Base-by-base conservation (phyloP, 1,284 basidiomycete genomes). In the Cryptococcus sp. region DNA sequence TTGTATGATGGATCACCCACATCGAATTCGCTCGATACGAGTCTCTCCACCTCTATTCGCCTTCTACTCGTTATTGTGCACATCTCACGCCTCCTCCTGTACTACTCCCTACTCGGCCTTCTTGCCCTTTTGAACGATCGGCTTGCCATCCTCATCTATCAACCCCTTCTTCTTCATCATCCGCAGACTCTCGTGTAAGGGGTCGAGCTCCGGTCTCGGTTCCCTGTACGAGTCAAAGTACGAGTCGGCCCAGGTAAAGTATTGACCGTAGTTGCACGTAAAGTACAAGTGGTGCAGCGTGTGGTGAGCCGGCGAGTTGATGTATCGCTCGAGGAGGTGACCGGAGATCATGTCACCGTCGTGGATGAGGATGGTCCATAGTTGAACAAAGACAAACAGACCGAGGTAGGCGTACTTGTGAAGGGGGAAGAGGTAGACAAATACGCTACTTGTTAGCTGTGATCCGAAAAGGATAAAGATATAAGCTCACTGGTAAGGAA, bases 261-360 rank as follows among this genome's bases (percentile, higher is more conserved):
- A 98, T 83, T 77, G 86, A 18, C 92, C 93, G 71, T 94, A 97
- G 78, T 97, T 97, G 66, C 88, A 87, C 23, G 87, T 95, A 74
- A 95, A 97, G 76, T 93, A 92, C 33, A 97, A 74, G 67, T 97
- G 94, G 69, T 97, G 93, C 38, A 97, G 78, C 0, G 93, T 97
- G 73, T 98, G 94, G 66, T 99, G 94, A 4, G 94, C 90, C 3
- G 94, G 95, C 12, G 92, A 91, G 74, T 99, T 98, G 76, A 99
- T 94, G 69, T 74, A 64, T 46, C 79, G 83, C 73, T 97, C 94
- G 2, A 95, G 78, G 6, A 84, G 77, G 68, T 90, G 86, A n/a
- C 87, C 92, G 40, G 87, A 88, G 69, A 97, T 84, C 92, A 99
- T 97, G 76, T 98, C 95, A n/a, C 89, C 93, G 73, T 99, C 94